Conservation (phyloP, 768 basidiomycete species). For the Hortiboletus campestris region DNA sequence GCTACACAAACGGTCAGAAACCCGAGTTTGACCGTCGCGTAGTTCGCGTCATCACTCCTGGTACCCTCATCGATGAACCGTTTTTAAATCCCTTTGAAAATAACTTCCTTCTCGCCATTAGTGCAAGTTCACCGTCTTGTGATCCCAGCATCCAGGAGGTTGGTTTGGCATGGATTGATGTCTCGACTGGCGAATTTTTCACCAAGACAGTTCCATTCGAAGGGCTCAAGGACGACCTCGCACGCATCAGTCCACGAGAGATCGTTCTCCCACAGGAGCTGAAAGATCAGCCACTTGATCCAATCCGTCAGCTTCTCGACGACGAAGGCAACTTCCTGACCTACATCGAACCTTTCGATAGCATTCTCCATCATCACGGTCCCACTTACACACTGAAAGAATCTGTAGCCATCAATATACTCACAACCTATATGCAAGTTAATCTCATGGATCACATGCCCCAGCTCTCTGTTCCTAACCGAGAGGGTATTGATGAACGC, state of each 20-base stretch:
- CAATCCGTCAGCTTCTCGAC: constrained; percentile 45
- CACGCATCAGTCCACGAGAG: constrained; percentile 78
- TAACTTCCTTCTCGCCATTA: constrained; percentile 82
- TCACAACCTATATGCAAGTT: constrained; percentile 61
- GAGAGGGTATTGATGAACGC: constrained; percentile 51
- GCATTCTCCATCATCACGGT: not conserved
- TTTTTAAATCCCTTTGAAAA: constrained; percentile 86
- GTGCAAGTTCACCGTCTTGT: constrained; percentile 13
- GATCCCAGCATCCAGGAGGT: constrained; percentile 21
- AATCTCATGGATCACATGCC: constrained; percentile 83
- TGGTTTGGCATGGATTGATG: constrained; percentile 93
- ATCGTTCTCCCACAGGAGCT: constrained; percentile 61
- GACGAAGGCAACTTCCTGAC: constrained; percentile 60
- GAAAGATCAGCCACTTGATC: constrained; percentile 38
- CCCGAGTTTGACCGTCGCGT: constrained; percentile 77
- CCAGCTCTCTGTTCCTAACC: constrained; percentile 50
- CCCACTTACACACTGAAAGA: constrained; percentile 39
- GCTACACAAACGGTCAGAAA: constrained; percentile 46
- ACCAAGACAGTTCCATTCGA: constrained; percentile 57
- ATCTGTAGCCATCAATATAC: constrained; percentile 53
- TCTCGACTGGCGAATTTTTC: constrained; percentile 93
- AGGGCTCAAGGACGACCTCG: constrained; percentile 74
- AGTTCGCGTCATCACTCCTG: constrained; percentile 85
- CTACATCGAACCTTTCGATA: constrained; percentile 32
- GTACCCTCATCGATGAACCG: constrained; percentile 89